These are phyloP conservation scores for Ceratocystis eucalypticola DNA, from an alignment of 2,329 filamentous ascomycete species.

Conservation along the genomic window DNA sequence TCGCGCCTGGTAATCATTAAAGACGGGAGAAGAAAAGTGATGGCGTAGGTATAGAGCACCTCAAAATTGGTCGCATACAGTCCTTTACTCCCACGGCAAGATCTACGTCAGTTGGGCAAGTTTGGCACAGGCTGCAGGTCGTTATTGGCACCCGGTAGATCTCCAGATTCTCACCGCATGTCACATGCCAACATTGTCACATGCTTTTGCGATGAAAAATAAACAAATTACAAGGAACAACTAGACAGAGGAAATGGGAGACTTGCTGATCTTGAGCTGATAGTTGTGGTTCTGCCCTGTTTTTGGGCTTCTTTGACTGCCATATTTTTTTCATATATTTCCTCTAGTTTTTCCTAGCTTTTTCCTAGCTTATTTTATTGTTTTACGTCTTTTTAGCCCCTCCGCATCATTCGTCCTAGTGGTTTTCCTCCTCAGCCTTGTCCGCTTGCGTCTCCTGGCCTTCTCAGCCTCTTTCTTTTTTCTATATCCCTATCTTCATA, in stretches of 20 bases:
- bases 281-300: not conserved
- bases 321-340: not conserved
- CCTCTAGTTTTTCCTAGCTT: not conserved
- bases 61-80: not conserved
- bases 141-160: not conserved
- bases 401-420: not conserved
- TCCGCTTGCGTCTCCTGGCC: not conserved
- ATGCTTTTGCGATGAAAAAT: slow-evolving; percentile 8
- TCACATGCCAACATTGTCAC: slow-evolving; percentile 8
- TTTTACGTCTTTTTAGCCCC: not conserved
- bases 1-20: too few species aligned
- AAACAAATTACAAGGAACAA: not conserved
- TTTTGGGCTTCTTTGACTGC: not conserved
- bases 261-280: not conserved
- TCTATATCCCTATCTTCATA: not conserved
- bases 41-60: not conserved
- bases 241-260: not conserved
- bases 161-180: slow-evolving; percentile 1
- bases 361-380: not conserved
- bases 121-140: not conserved
- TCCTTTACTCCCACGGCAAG: not conserved
- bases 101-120: not conserved
- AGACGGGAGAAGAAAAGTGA: not conserved
- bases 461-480: not conserved
- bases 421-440: not conserved